Evolutionary conservation across 352 stramenopile genomes (phyloP), one percentile per base, ranked within the genome.

Genomic region (Phytopythium cucurbitacearum): DNA sequence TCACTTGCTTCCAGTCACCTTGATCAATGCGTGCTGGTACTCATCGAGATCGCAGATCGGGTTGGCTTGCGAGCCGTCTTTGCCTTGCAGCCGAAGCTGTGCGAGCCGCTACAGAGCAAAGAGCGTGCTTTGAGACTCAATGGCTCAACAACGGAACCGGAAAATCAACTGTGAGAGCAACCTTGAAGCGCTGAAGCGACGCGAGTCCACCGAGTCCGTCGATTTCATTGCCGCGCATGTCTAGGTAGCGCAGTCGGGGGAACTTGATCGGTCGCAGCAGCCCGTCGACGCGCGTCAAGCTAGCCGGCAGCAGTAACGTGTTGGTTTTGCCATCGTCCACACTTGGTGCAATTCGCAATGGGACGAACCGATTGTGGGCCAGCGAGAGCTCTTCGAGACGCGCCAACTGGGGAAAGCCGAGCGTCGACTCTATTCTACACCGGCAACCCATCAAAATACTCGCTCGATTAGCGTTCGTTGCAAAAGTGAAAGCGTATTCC

Each of bases 211-310:
- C 63, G 10, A 86, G 71, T 1, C 60, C 65, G 1, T 59, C 53
- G 36, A 93, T 73, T 10, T 76, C 60, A 35, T 94, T 94, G 32
- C 78, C 70, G 6, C 83, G 73, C 33, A 91, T 51, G 43, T 94
- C 83, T 35, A 94, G 43, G 38, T 91, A 91, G 21, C 71, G 63
- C 48, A 94, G 57, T 34, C 76, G 73, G 2, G 83, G 80, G 21
- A 91, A 79, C 59, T 94, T 94, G 3, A 91, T 54, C 0, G 83
- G 80, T 0, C 78, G 70, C 0, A 71, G 58, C 13, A 91, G 36
- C 0, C 76, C 83, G 13, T 90, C 77, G 8, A 94, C 61, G 9
- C 47, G 36, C 12, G 49, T 48, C 10, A 93, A 36, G 42, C 83
- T 89, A 21, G 10, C 34, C 12, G 9, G 32, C n/a, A 21, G 33